Evolutionary conservation across 2,329 filamentous ascomycete species (phyloP).

Genomic region (Fusarium haematococcum): DNA sequence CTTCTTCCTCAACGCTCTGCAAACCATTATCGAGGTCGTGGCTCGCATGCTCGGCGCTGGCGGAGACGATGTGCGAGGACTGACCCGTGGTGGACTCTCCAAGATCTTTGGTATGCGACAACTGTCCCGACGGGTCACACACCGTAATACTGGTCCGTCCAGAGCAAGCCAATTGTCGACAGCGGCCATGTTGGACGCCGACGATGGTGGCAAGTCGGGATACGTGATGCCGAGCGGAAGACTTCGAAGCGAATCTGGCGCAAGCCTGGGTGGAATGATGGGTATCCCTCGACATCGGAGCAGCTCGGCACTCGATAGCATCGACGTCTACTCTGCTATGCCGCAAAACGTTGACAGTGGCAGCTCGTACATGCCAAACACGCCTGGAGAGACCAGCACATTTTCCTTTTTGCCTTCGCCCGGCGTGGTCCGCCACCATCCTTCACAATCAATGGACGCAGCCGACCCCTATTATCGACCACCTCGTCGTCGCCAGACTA

Average conservation of each 20-base stretch:
- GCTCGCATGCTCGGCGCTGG: slow-evolving; percentile 87
- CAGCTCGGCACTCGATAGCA: slow-evolving; percentile 66
- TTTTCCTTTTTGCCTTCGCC: slow-evolving; percentile 78
- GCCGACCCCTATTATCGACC: slow-evolving; percentile 90
- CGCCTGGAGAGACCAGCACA: slow-evolving; percentile 75
- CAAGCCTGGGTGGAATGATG: slow-evolving; percentile 66
- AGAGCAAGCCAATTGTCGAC: slow-evolving; percentile 87
- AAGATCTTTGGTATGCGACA: slow-evolving; percentile 95
- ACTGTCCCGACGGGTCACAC: slow-evolving; percentile 78
- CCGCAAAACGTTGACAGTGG: slow-evolving; percentile 67
- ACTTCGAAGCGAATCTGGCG: slow-evolving; percentile 71
- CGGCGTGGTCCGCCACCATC: slow-evolving; percentile 60
- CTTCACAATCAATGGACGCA: slow-evolving; percentile 61
- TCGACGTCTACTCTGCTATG: slow-evolving; percentile 59
- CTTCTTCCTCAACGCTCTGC: slow-evolving; percentile 91
- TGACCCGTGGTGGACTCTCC: slow-evolving; percentile 83
- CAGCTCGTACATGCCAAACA: slow-evolving; percentile 78
- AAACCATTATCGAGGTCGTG: slow-evolving; percentile 89
- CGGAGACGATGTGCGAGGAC: slow-evolving; percentile 75
- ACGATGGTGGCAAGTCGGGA: slow-evolving; percentile 73
- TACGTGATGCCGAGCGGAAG: slow-evolving; percentile 66
- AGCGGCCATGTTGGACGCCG: slow-evolving; percentile 80
- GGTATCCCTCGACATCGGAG: slow-evolving; percentile 59
- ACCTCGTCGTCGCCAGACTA: slow-evolving; percentile 76
- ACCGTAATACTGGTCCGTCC: slow-evolving; percentile 69